Evolutionary conservation across 768 basidiomycete genomes (phyloP), one percentile per base, ranked within the genome.

Genomic region (Leccinum broughii): DNA sequence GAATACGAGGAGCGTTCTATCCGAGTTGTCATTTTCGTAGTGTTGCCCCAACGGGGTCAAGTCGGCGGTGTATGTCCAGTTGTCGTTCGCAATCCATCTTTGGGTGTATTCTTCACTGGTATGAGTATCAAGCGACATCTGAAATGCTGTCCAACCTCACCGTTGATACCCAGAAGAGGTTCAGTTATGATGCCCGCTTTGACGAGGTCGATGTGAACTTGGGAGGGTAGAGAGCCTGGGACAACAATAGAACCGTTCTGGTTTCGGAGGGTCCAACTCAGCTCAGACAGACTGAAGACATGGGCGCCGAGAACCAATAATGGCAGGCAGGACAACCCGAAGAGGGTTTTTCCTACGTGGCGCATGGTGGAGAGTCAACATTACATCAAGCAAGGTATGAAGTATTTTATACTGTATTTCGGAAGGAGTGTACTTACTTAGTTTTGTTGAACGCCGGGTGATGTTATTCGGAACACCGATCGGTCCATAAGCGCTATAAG

Each of bases 41-140:
- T 64, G 67, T 50, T 69, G 55, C 24, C 75, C 64, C 58, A 83
- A 77, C 7, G 84, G 81, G 1, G 78, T 66, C 37, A 85, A 58
- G 64, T 83, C 81, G 3, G 83, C 82, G 0, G 81, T 84, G 62
- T 84, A 85, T 0, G 82, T 84, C 84, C 85, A 86, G 58, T 82
- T 81, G 57, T 85, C 83, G 54, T 80, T 72, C 32, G 78, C 76
- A 51, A 85, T 73, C 84, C 83, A 85, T 61, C 85, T 75, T 64
- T 84, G 77, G 1, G 80, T 81, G 60, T 81, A 83, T 58, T 85
- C 83, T 84, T 52, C 30, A 32, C 15, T 10, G 14, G 14, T 35
- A 55, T 57, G 26, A 46, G 56, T 20, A 5, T 35, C 26, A 24
- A 35, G 51, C 50, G 51, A 26, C 4, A 58, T 52, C 20, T 22